phyloP scores from a whole-genome alignment of 2,329 filamentous ascomycete genomes.

The Tympanopsis confertula region DNA sequence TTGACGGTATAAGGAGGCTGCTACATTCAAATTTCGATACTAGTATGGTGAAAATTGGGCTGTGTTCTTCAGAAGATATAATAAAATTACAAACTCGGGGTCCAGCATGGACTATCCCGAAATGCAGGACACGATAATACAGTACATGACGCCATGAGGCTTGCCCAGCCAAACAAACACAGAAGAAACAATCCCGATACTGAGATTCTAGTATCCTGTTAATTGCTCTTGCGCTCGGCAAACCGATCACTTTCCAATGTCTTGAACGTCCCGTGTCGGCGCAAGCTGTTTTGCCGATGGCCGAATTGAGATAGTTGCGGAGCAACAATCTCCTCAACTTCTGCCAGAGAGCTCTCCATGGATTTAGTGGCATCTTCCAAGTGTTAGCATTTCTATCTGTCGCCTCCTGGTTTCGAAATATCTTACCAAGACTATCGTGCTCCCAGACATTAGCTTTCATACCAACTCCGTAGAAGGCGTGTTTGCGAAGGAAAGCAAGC shows the following conservation, averaged over 20 bases:
- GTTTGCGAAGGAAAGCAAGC: constrained; percentile 83
- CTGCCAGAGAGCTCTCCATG: constrained; percentile 21
- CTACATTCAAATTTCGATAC: too few relatives aligned
- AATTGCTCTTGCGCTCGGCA: constrained; percentile 15
- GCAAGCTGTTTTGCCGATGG: constrained; percentile 16
- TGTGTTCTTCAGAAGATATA: too few relatives aligned
- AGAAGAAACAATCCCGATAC: neutral
- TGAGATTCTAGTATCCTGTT: neutral
- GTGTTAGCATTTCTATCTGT: constrained; percentile 1
- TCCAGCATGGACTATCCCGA: too few relatives aligned
- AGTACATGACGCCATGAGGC: too few relatives aligned
- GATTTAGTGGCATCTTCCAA: constrained; percentile 22
- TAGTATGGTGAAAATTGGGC: too few relatives aligned
- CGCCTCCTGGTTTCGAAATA: constrained; percentile 3
- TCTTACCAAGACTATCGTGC: constrained; percentile 58
- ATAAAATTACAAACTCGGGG: too few relatives aligned
- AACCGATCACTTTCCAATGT: constrained; percentile 22
- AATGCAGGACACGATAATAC: too few relatives aligned
- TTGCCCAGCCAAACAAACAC: too few relatives aligned
- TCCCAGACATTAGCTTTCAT: constrained; percentile 99
- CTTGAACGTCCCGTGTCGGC: constrained; percentile 15
- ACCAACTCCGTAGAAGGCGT: constrained; percentile 89
- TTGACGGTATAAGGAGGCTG: too few relatives aligned
- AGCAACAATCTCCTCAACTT: constrained; percentile 24
- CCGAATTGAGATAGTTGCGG: constrained; percentile 26